Evolutionary conservation across 345 rosid genomes (phyloP).

Genomic region (Boechera retrofracta): DNA sequence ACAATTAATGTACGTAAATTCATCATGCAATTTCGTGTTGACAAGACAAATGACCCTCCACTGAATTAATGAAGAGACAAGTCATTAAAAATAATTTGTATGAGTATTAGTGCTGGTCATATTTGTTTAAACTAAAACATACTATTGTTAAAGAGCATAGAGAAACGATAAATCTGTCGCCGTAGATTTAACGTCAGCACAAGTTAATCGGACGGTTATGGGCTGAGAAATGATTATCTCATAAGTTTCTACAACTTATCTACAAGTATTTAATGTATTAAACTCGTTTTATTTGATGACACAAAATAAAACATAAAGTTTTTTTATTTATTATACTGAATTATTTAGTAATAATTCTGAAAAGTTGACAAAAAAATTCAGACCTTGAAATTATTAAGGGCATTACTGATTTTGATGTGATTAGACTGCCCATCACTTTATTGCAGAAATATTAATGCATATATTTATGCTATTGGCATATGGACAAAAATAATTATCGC

Average conservation of each 20-base stretch:
- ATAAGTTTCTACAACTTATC: slow-evolving; percentile 17
- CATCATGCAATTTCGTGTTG: slow-evolving; percentile 40
- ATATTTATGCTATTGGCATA: slow-evolving; percentile 41
- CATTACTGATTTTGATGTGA: slow-evolving; percentile 61
- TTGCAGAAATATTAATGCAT: slow-evolving; percentile 48
- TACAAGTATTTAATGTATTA: slow-evolving; percentile 4
- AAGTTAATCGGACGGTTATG: slow-evolving; percentile 19
- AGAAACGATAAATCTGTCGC: background rate
- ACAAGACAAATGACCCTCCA: slow-evolving; percentile 34
- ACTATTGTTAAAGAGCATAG: no score
- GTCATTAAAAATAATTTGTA: slow-evolving; percentile 9
- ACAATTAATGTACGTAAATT: background rate
- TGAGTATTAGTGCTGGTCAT: slow-evolving; percentile 2
- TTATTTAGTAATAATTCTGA: slow-evolving; percentile 29
- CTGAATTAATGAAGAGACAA: slow-evolving; percentile 20
- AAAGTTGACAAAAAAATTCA: slow-evolving; percentile 36
- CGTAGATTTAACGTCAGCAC: slow-evolving; percentile 23
- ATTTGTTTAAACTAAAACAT: background rate
- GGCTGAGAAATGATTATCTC: slow-evolving; percentile 11
- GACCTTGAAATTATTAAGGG: slow-evolving; percentile 46
- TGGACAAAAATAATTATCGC: slow-evolving; percentile 45
- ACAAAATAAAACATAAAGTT: background rate
- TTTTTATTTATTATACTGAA: background rate
- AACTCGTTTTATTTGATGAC: slow-evolving; percentile 11
- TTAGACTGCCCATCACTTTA: slow-evolving; percentile 57